Evolutionary conservation across 2,329 filamentous ascomycete genomes (phyloP), one percentile per base, ranked within the genome.

Genomic region (Apiospora phragmitis): DNA sequence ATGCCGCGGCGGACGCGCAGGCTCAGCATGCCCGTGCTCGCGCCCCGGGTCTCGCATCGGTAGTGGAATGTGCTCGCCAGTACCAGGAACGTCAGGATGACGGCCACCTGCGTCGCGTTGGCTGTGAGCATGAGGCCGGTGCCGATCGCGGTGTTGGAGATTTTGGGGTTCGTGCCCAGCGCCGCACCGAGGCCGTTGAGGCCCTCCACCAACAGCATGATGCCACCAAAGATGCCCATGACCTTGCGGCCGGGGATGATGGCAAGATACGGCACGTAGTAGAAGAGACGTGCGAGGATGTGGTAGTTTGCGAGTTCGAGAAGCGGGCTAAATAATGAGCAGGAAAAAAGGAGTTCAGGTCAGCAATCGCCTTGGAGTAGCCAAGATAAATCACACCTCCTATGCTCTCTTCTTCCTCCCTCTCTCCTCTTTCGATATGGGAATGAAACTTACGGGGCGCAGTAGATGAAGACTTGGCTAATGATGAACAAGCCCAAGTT

Each of bases 231-330:
- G 4, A 80, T 85, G 3, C 79, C 75, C 16, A 87, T 74, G 35
- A 88, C 84, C 24, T 80, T 79, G 70, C 80, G 80, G 0, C 86
- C 83, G 21, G 84, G 81, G n/a, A 89, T 77, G 0, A 89, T 89
- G 0, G 89, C 83, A 69, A 86, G 83, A 75, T 89, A 87, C 0
- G 90, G 90, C 1, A 91, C 83, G 78, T 91, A 92, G 79, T 87
- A 87, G 35, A 92, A 83, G 14, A 90, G 82, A 2, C 90, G 86
- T 4, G 87, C 87, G 69, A 92, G 86, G 71, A 91, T 83, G 75
- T 90, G 86, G 79, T 92, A 92, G 80, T 92, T 91, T 71, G 87
- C 85, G 4, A 90, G 85, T 71, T 90, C 89, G 68, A 91, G 86
- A 4, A 92, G 81, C 0, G 90, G 90, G 3, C 88, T 88, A 41